Percentiles rank a stretch among this genome's conserved stretches.
Conservation (phyloP, 139 green algal genomes). For the Chlamydomonas sp. region DNA sequence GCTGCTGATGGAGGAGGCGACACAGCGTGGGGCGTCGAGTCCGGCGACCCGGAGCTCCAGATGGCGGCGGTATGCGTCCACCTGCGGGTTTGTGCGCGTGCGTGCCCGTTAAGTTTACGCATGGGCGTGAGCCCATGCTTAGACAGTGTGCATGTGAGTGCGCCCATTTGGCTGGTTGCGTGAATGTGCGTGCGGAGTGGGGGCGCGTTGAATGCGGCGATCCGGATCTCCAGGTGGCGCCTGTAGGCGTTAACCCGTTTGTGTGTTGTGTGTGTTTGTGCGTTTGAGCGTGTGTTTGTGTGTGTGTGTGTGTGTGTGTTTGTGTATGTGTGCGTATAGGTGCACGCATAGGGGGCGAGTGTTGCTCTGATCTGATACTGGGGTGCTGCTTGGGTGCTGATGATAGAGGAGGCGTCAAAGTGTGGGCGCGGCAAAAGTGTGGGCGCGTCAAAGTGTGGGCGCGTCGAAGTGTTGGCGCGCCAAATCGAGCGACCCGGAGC, state of each 20-base stretch:
- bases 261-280: background rate
- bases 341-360: too few species aligned
- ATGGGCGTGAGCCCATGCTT: too few species aligned
- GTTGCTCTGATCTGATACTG: too few species aligned
- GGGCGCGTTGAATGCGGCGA: conserved; percentile 60
- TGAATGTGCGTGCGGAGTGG: too few species aligned
- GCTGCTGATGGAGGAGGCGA: too few species aligned
- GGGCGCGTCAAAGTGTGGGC: background rate
- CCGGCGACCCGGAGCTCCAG: conserved; percentile 62
- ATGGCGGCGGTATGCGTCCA: conserved; percentile 37
- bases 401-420: too few species aligned
- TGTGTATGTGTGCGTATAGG: background rate
- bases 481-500: conserved; percentile 3
- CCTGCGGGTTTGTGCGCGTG: too few species aligned
- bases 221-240: conserved; percentile 49
- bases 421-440: conserved; percentile 15
- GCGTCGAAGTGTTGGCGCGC: too few species aligned
- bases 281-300: too few species aligned
- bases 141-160: conserved; percentile 46
- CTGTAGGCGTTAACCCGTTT: conserved; percentile 38
- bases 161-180: conserved; percentile 56
- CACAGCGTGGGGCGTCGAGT: conserved; percentile 59
- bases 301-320: background rate
- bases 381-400: too few species aligned
- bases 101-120: too few species aligned